These are phyloP conservation scores for Monosporozyma yasuniensis DNA, from an alignment of 805 yeast species.

Conservation along the genomic window DNA sequence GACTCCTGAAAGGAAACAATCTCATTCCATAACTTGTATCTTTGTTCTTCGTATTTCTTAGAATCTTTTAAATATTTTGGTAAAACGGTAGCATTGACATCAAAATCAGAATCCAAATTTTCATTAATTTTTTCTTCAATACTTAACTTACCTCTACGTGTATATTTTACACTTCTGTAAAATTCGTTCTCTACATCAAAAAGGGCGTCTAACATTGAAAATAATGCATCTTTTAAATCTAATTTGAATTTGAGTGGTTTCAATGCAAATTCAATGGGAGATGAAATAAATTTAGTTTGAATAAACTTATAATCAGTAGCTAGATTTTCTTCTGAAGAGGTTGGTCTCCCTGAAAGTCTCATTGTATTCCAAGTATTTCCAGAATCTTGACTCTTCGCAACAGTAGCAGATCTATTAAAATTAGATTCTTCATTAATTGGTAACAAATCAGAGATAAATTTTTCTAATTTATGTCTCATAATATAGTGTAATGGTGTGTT, in stretches of 20 bases:
- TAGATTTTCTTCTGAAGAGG: constrained; percentile 13
- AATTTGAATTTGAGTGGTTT: constrained; percentile 9
- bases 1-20: constrained; percentile 3
- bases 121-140: constrained; percentile 14
- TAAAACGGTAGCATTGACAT: constrained; percentile 1
- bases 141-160: constrained; percentile 6
- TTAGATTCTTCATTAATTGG: constrained; percentile 25
- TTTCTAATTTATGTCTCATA: constrained; percentile 19
- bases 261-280: constrained; percentile 18
- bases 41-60: constrained; percentile 6
- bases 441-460: constrained; percentile 21
- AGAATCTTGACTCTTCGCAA: constrained; percentile 13
- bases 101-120: constrained; percentile 13
- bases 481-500: constrained; percentile 20
- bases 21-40: constrained; percentile 11
- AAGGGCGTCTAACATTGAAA: constrained; percentile 14
- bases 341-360: constrained; percentile 1
- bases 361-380: constrained; percentile 17
- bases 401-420: constrained; percentile 20
- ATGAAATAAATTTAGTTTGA: constrained; percentile 13
- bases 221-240: constrained; percentile 13
- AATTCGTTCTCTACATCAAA: constrained; percentile 20
- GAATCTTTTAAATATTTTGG: constrained; percentile 16
- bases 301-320: constrained; percentile 17
- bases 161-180: constrained; percentile 10